Percentiles rank a stretch among this genome's conserved stretches.
Conservation (phyloP, 176 grass and related monocot genomes). For the Puccinellia tenuiflora region DNA sequence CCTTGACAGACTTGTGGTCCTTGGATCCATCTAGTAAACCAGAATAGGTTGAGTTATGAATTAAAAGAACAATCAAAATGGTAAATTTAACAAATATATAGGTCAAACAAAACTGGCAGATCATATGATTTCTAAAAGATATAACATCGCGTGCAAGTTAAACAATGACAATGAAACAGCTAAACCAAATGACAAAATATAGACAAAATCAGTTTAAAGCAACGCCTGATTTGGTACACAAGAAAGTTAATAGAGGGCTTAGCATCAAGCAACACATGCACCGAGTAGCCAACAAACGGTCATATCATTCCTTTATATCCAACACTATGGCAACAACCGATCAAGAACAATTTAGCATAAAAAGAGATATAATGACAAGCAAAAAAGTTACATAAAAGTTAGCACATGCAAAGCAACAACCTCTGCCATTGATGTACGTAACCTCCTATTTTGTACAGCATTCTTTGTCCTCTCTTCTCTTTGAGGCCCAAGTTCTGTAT, state of each 20-base stretch:
- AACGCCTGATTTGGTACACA: neutral
- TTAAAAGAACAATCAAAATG: neutral
- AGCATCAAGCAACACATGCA: neutral
- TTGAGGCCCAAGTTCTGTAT: conserved; percentile 50
- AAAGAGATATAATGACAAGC: conserved; percentile 3
- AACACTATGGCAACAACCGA: neutral
- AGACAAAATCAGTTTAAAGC: neutral
- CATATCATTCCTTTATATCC: neutral
- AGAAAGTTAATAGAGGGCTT: conserved; percentile 5
- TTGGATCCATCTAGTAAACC: conserved; percentile 79
- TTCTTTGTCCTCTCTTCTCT: conserved; percentile 72
- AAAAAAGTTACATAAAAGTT: conserved; percentile 1
- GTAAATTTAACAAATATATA: neutral
- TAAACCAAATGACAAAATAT: conserved; percentile 1
- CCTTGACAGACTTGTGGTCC: conserved; percentile 44
- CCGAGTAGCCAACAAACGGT: neutral
- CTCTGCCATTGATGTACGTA: conserved; percentile 59
- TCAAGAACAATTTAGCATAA: conserved; percentile 3
- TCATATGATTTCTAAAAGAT: conserved; percentile 5
- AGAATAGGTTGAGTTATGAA: conserved; percentile 13
- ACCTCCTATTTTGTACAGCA: conserved; percentile 54
- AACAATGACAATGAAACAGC: conserved; percentile 13
- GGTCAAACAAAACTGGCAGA: neutral
- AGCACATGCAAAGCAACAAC: conserved; percentile 33
- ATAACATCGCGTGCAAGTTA: conserved; percentile 13